phyloP scores from a whole-genome alignment of 73 alveolate genomes.

The Urostyla sp. region DNA sequence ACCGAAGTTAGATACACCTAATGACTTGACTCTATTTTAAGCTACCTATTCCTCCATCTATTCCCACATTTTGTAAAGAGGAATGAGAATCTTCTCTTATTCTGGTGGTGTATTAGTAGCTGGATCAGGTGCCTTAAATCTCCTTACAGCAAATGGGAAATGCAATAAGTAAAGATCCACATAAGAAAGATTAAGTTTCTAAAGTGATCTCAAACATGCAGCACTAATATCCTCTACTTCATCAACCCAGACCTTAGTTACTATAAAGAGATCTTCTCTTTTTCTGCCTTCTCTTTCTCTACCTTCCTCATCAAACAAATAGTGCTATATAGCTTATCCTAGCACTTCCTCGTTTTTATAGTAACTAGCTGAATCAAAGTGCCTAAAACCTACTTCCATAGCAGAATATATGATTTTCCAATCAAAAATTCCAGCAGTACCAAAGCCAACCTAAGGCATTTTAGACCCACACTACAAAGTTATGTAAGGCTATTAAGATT shows the following conservation, averaged over 20 bases:
- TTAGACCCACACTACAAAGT: conserved; percentile 37
- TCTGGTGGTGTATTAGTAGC: too few species aligned
- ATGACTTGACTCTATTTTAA: conserved; percentile 69
- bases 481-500: too few species aligned
- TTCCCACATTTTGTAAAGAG: conserved; percentile 78
- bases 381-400: conserved; percentile 55
- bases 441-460: conserved; percentile 75
- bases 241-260: conserved; percentile 74
- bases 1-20: conserved; percentile 84
- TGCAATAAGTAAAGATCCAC: conserved; percentile 80
- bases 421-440: conserved; percentile 28
- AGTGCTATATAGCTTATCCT: conserved; percentile 66
- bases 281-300: conserved; percentile 47
- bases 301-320: conserved; percentile 17
- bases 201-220: conserved; percentile 72
- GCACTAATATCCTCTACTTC: conserved; percentile 68
- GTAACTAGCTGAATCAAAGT: conserved; percentile 37
- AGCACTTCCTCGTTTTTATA: conserved; percentile 57
- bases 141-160: conserved; percentile 72
- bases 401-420: conserved; percentile 36
- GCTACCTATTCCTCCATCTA: conserved; percentile 74
- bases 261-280: conserved; percentile 78
- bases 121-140: conserved; percentile 11
- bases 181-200: conserved; percentile 69
- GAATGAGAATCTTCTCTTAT: conserved; percentile 22